Evolutionary conservation across 1,139 yeast species (phyloP), one percentile per base, ranked within the genome.

Genomic region (Debaryomyces psychrophilus): DNA sequence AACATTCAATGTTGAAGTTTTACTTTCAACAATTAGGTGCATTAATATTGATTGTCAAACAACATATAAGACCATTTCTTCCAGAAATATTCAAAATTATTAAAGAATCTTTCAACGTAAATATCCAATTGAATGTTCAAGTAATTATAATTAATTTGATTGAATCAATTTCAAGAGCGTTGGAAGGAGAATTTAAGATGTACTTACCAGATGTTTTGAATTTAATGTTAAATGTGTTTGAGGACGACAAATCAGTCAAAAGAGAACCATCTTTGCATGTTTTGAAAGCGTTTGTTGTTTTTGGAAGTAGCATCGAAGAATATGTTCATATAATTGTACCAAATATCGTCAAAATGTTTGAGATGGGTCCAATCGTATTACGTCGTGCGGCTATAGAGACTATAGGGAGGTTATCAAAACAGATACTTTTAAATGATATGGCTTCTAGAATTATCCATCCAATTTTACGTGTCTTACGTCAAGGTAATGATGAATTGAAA

Each of bases 381-480:
- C 73, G 92, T 47, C 79, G 79, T 48, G 83, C 90, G 27, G 92
- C 98, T 0, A 85, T 95, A 47, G 88, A 87, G 47, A 83, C 97
- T 0, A 74, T 93, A 34, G 97, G 97, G 1, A 85, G 88, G 56
- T 66, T 95, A 22, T 84, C 96, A 1, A 82, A 83, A 55, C 79
- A 77, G 35, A 87, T 92, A 3, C 79, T 85, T 54, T 69, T 95
- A 49, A 84, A 83, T 49, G 98, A 93, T 57, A 87, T 90, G 90
- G 86, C 97, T 0, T 87, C 97, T 2, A 74, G 97, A 53, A 88
- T 93, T 38, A 81, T 95, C 27, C 97, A 93, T 57, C 95, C 98
- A 0, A 67, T 95, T 14, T 68, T 92, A 8, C 70, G 98, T 47
- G 86, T 90, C 0, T 68, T 93, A 40, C 72, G 76, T 25, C 74